Evolutionary conservation across 768 basidiomycete species (phyloP), one percentile per base, ranked within the genome.

Genomic region (Pisolithus sp.): DNA sequence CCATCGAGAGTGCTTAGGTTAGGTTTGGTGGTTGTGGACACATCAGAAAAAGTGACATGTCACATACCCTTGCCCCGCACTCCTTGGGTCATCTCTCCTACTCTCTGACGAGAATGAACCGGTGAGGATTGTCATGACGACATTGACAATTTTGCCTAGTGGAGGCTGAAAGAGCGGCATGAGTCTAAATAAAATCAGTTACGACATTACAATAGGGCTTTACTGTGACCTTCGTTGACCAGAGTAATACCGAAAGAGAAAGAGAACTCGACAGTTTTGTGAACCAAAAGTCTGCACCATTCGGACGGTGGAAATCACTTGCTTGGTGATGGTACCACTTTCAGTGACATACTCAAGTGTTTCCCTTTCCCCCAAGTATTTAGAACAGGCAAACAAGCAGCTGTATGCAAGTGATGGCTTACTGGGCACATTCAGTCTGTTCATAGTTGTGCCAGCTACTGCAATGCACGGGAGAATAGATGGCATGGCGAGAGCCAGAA

Each of bases 181-280:
- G 52, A 2, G 50, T 41, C 7, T 41, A 46, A 15, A 3, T 26
- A 31, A 37, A 10, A 8, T 5, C 18, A 8, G 4, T 39, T 39
- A 10, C 30, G 46, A 40, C 26, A 20, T 21, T 7, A 12, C 4
- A 28, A 17, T 41, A 18, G 2, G 23, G 53, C 73, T 59, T 24
- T 59, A 80, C 83, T 80, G 41, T 81, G 67, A 12, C 74, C 73
- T 9, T 73, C 56, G 46, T 85, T 76, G 59, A 93, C 83, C 57
- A 98, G 81, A 1, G 90, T 93, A 5, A 89, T 90, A 54, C 94
- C 93, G 58, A 88, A 96, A 61, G 77, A 78, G 68, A 96, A 96
- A 5, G 93, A 24, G 23, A 24, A 24, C 92, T 85, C 36, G 58
- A 42, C 51, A 51, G 37, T 43, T 3, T 36, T 49, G 45, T 43